Evolutionary conservation across 805 yeast species (phyloP).

Genomic region (Millerago galiae): DNA sequence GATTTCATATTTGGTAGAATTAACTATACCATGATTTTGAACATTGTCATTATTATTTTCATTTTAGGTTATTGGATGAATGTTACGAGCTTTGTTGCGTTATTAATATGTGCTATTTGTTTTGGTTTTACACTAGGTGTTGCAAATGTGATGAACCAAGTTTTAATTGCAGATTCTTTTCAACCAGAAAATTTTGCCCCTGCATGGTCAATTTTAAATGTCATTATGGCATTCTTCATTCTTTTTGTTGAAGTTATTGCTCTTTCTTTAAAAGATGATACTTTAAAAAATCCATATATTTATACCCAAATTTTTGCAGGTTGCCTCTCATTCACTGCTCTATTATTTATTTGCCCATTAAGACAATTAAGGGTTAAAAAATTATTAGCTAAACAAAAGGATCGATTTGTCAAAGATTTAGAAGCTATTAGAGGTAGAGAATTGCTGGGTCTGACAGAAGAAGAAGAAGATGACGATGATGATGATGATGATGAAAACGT

Average conservation of each 20-base stretch:
- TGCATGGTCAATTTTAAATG: slow-evolving; percentile 34
- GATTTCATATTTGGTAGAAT: slow-evolving; percentile 39
- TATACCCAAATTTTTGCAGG: slow-evolving; percentile 60
- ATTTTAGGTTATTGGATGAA: slow-evolving; percentile 42
- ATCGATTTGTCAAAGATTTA: background rate
- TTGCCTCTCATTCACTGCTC: slow-evolving; percentile 34
- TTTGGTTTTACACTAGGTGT: slow-evolving; percentile 43
- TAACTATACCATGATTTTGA: slow-evolving; percentile 34
- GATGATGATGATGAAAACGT: background rate
- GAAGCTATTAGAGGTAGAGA: background rate
- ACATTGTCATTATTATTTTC: slow-evolving; percentile 30
- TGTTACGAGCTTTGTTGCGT: slow-evolving; percentile 32
- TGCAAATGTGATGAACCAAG: slow-evolving; percentile 35
- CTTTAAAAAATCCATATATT: slow-evolving; percentile 36
- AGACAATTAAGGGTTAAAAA: slow-evolving; percentile 42
- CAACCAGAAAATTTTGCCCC: slow-evolving; percentile 30
- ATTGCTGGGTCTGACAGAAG: background rate
- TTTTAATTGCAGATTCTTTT: slow-evolving; percentile 35
- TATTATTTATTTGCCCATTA: slow-evolving; percentile 35
- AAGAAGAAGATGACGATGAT: background rate
- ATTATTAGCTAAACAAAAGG: background rate
- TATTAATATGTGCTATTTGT: slow-evolving; percentile 36
- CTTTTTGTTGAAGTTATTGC: slow-evolving; percentile 53
- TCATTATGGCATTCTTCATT: slow-evolving; percentile 27
- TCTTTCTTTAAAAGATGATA: slow-evolving; percentile 33